Evolutionary conservation across 257 asterid genomes (phyloP).

Genomic region (Rauvolfia tetraphylla): DNA sequence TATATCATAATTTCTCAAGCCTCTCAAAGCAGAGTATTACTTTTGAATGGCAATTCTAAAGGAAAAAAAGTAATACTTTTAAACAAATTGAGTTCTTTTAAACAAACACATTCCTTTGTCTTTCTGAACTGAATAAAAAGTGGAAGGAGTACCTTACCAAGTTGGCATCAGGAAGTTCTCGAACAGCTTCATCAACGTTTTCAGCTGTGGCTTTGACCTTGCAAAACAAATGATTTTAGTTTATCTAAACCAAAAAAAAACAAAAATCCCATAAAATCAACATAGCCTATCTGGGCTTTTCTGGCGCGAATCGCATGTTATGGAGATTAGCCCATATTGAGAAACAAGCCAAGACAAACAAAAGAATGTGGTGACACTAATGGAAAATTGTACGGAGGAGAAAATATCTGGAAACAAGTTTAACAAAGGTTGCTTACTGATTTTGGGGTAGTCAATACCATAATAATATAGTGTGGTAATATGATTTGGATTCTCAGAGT

Average conservation of each 20-base stretch:
- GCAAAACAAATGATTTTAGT: conserved; percentile 14
- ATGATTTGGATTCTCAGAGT: background rate
- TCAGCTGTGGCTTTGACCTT: conserved; percentile 99
- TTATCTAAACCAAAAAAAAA: background rate
- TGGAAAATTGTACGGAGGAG: too few species aligned
- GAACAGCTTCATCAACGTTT: conserved; percentile 90
- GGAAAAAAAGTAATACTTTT: background rate
- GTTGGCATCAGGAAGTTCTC: conserved; percentile 99
- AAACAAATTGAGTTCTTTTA: background rate
- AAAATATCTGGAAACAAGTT: background rate
- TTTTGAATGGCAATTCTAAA: background rate
- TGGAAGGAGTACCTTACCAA: conserved; percentile 88
- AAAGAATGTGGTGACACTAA: background rate
- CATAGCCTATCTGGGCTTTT: background rate
- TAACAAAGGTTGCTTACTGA: background rate
- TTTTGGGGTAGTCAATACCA: background rate
- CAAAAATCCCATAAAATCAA: background rate
- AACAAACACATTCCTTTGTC: background rate
- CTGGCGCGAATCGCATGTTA: background rate
- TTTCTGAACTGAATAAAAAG: conserved; percentile 26
- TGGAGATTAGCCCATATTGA: background rate
- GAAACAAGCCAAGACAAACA: background rate
- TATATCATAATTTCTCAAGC: background rate
- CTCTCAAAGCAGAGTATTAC: background rate
- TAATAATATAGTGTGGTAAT: too few species aligned